Base-by-base conservation (phyloP, 495 filamentous ascomycete genomes). In the Penicillium pulvis region DNA sequence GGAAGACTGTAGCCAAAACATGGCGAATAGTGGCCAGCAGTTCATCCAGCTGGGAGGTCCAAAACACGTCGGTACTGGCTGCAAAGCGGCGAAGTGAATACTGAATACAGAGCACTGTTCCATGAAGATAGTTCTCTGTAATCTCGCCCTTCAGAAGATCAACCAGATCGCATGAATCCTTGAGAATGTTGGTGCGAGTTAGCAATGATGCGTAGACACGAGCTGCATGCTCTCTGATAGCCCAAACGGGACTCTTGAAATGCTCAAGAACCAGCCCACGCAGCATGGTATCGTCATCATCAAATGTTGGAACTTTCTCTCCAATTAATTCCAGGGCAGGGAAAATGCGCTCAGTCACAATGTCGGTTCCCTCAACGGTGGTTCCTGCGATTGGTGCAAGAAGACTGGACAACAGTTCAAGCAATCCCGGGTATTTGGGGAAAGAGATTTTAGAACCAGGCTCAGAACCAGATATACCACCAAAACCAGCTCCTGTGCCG, bases 161-260 rank as follows among this genome's bases (percentile, higher is more conserved):
- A 7, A 92, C 53, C 10, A 93, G 73, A 3, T 59, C 41, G 8
- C 62, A 64, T 16, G 89, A 69, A 20, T 79, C 79, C 3, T 67
- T 55, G 4, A 81, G 62, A 65, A 86, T 85, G n/a, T 82, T 70
- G 6, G 71, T 57, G 16, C 77, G 69, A 4, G 84, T 69, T 39
- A 90, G 65, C 43, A 93, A 77, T n/a, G 83, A 84, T 52, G 85
- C 85, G 57, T 90, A 80, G 9, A 93, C 90, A 42, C 89, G 83
- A 6, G 93, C 92, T 14, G 93, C 90, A 59, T 96, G 92, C 66
- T 97, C 92, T 54, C 94, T 82, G 20, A 98, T 87, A 63, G 90
- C 87, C 94, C 93, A 98, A 16, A 92, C 80, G 2, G 81, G 79
- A 60, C 88, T 93, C n/a, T 80, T 82, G 30, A 93, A 75, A 39